These are phyloP conservation scores for Naganishia onofrii DNA, from an alignment of 768 basidiomycete genomes.

Conservation along the genomic window DNA sequence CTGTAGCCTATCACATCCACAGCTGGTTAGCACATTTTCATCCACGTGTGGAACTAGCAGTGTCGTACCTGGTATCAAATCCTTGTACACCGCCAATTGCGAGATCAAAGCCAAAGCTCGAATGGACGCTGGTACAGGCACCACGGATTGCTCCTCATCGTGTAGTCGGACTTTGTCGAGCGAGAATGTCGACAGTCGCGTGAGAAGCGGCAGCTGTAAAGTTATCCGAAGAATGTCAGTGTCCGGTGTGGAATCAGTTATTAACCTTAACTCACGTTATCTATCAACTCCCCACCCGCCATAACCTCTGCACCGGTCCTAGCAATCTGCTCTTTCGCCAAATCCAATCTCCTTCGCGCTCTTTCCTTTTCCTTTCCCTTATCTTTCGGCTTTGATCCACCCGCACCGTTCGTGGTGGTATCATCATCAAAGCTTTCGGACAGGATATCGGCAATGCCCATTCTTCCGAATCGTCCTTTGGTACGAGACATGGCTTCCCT, in stretches of 20 bases:
- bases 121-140: constrained; percentile 75
- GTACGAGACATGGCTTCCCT: constrained; percentile 44
- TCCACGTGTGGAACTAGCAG: not conserved
- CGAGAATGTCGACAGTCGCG: constrained; percentile 86
- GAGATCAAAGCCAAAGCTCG: constrained; percentile 85
- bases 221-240: no score
- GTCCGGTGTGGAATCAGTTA: no score
- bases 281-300: constrained; percentile 77
- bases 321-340: constrained; percentile 91
- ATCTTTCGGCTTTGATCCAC: constrained; percentile 51
- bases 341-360: constrained; percentile 58
- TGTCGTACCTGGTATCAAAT: constrained; percentile 68
- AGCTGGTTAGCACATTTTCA: not conserved
- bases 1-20: constrained; percentile 64
- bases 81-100: constrained; percentile 89
- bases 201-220: constrained; percentile 74
- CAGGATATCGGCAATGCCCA: constrained; percentile 49
- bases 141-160: constrained; percentile 55
- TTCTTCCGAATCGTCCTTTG: constrained; percentile 48
- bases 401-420: constrained; percentile 7
- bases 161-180: constrained; percentile 68
- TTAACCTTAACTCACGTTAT: constrained; percentile 63
- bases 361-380: constrained; percentile 53
- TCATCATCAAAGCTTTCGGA: no score
- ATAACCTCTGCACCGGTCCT: constrained; percentile 88